Percentiles rank a stretch among this genome's conserved stretches.
Conservation (phyloP, 2,329 filamentous ascomycete species). For the Alternaria angustiovoidea region DNA sequence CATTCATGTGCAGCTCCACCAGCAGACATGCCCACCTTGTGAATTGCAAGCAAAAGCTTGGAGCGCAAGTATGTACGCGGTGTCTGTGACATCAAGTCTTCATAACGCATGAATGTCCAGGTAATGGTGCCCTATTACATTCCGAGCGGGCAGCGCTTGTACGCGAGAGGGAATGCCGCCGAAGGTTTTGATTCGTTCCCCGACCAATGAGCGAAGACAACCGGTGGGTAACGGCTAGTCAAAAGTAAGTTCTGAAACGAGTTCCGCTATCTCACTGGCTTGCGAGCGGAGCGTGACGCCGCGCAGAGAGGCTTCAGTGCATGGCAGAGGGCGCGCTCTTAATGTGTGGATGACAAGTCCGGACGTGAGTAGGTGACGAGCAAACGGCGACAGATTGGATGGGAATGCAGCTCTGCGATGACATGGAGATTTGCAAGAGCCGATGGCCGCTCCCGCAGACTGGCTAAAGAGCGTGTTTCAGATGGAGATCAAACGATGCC, state of each 20-base stretch:
- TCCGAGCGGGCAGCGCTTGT: conserved; percentile 42
- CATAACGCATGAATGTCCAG: conserved; percentile 40
- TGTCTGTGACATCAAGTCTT: conserved; percentile 35
- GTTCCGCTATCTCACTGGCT: conserved; percentile 39
- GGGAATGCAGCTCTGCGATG: conserved; percentile 8
- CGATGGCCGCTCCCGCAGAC: conserved; percentile 29
- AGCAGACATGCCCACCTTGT: conserved; percentile 13
- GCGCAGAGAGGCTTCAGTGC: conserved; percentile 18
- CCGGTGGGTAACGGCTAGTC: conserved; percentile 36
- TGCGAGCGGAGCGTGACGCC: conserved; percentile 43
- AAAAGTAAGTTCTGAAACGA: conserved; percentile 48
- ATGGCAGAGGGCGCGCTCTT: conserved; percentile 11
- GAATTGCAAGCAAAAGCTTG: conserved; percentile 15
- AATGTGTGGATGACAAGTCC: conserved; percentile 18
- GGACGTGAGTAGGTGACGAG: conserved; percentile 5
- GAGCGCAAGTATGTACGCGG: conserved; percentile 24
- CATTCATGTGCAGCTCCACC: conserved; percentile 9
- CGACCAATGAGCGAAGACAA: conserved; percentile 33
- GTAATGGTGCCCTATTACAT: conserved; percentile 33
- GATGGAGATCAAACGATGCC: conserved; percentile 49
- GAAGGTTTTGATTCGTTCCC: conserved; percentile 39
- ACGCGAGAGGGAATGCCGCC: conserved; percentile 30
- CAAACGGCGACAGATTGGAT: conserved; percentile 18
- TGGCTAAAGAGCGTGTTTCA: conserved; percentile 44
- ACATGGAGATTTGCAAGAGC: conserved; percentile 18